These are phyloP conservation scores for Epichloe uncinata DNA, from an alignment of 2,329 filamentous ascomycete genomes.

Conservation along the genomic window DNA sequence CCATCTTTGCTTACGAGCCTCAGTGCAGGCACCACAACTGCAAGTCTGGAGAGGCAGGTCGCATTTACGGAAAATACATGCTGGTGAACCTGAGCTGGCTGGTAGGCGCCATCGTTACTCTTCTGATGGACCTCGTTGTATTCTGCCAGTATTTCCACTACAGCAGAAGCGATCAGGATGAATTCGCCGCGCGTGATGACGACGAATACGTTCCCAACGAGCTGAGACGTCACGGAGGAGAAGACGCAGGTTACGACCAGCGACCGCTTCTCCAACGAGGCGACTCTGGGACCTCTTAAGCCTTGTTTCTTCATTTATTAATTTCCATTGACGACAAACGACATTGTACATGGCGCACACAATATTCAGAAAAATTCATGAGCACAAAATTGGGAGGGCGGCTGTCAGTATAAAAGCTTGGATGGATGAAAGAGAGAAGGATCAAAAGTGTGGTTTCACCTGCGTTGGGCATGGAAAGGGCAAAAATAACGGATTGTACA, in stretches of 20 bases:
- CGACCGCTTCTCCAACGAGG: conserved; percentile 23
- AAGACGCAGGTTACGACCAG: conserved; percentile 22
- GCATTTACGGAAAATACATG: conserved; percentile 68
- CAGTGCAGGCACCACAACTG: conserved; percentile 47
- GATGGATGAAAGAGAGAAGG: too few species aligned
- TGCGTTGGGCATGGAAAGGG: too few species aligned
- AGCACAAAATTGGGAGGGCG: too few species aligned
- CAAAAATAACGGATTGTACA: too few species aligned
- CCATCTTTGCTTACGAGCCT: conserved; percentile 82
- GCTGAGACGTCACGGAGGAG: conserved; percentile 11
- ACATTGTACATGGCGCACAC: too few species aligned
- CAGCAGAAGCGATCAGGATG: conserved; percentile 21
- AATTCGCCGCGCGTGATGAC: conserved; percentile 13
- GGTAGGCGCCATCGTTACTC: conserved; percentile 74
- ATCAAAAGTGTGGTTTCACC: too few species aligned
- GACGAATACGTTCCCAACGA: conserved; percentile 14
- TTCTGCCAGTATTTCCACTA: conserved; percentile 92
- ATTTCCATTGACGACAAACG: neutral
- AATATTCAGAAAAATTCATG: too few species aligned
- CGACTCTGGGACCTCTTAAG: conserved; percentile 12
- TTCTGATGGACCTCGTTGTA: conserved; percentile 72
- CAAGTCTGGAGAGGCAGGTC: conserved; percentile 46
- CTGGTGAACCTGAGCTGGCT: conserved; percentile 87
- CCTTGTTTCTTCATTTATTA: neutral
- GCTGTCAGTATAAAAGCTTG: too few species aligned